A percentile compares a stretch with the other conserved stretches of the same genome.
Evolutionary conservation across 495 filamentous ascomycete genomes (phyloP).

Genomic region (Podospora anserina): DNA sequence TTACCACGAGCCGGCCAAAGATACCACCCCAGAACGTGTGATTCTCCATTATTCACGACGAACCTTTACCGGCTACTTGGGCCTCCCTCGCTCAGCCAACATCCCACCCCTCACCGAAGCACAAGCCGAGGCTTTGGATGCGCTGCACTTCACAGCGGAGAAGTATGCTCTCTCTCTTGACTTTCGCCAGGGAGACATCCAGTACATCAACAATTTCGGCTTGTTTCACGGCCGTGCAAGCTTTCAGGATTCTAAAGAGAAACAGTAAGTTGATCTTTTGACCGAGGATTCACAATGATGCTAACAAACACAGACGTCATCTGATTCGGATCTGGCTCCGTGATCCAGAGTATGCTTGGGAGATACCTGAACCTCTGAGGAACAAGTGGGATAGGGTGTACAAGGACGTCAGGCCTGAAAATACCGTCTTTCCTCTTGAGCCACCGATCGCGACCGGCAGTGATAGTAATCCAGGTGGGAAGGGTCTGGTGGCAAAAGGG

Average conservation of each 20-base stretch:
- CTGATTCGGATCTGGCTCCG: constrained; percentile 46
- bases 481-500: background rate
- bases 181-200: constrained; percentile 54
- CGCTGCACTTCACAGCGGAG: constrained; percentile 60
- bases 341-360: constrained; percentile 41
- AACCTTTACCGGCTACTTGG: constrained; percentile 55
- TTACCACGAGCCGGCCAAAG: constrained; percentile 47
- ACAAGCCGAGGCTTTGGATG: constrained; percentile 66
- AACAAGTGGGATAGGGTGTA: constrained; percentile 54
- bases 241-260: constrained; percentile 45
- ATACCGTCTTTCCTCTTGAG: constrained; percentile 54
- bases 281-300: background rate
- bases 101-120: constrained; percentile 62
- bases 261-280: constrained; percentile 38
- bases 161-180: constrained; percentile 50
- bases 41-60: constrained; percentile 56
- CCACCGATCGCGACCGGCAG: constrained; percentile 45
- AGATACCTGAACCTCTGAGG: constrained; percentile 40
- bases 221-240: constrained; percentile 51
- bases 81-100: constrained; percentile 45
- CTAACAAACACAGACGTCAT: constrained; percentile 8
- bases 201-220: constrained; percentile 53
- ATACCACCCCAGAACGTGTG: constrained; percentile 45
- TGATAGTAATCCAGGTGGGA: constrained; percentile 27
- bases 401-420: constrained; percentile 47